phyloP scores from a whole-genome alignment of 1,139 yeast genomes.

The Zhuliangozyma blackwelliae region DNA sequence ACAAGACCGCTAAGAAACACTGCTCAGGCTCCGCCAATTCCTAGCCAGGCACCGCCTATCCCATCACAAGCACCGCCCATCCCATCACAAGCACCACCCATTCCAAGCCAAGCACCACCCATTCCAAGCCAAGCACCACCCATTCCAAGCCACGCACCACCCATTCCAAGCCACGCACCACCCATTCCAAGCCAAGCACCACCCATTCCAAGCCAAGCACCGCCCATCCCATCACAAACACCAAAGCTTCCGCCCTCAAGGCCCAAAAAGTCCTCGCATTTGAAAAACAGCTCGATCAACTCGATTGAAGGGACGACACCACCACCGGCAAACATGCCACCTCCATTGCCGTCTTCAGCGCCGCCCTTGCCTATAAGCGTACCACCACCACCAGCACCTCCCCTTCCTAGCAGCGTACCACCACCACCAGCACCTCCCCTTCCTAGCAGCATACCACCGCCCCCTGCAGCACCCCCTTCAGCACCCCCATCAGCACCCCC shows the following conservation, averaged over 20 bases:
- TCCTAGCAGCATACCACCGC: conserved; percentile 6
- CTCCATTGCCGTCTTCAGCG: conserved; percentile 21
- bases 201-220: conserved; percentile 15
- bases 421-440: conserved; percentile 16
- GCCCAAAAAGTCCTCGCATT: conserved; percentile 30
- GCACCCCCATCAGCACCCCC: conserved; percentile 14
- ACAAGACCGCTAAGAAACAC: conserved; percentile 12
- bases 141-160: no score
- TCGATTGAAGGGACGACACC: conserved; percentile 16
- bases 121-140: no score
- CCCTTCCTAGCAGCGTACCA: conserved; percentile 8
- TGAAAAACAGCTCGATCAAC: conserved; percentile 16
- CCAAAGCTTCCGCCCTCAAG: conserved; percentile 28
- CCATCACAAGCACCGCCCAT: conserved; percentile 13
- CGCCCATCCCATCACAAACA: no score
- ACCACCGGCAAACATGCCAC: conserved; percentile 9
- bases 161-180: no score
- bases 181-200: no score
- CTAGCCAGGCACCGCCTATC: conserved; percentile 17
- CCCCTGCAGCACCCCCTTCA: conserved; percentile 4
- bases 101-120: no score
- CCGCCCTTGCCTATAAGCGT: conserved; percentile 16
- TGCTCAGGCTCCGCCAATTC: conserved; percentile 32
- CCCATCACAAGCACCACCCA: conserved; percentile 15
- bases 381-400: conserved; percentile 14